These are phyloP conservation scores for Penicillium verrucosum DNA, from an alignment of 2,329 filamentous ascomycete genomes.

Conservation along the genomic window DNA sequence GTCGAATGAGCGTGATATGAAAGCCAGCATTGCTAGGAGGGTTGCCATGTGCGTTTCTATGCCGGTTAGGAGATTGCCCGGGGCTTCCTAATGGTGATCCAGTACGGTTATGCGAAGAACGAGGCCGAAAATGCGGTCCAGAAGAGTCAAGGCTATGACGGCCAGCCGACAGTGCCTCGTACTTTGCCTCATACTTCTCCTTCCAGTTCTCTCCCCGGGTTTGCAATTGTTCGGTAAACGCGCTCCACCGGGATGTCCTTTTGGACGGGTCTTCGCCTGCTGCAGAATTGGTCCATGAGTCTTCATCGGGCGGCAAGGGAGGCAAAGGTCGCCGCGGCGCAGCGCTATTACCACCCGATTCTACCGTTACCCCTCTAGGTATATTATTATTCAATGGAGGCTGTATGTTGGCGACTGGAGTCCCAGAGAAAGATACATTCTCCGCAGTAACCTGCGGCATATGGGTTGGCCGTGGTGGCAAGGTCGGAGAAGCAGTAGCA, in stretches of 20 bases:
- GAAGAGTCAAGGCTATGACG: slow-evolving; percentile 33
- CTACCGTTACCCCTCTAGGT: neutral
- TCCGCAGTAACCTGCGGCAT: slow-evolving; percentile 21
- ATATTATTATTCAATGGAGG: neutral
- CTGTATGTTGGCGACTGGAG: slow-evolving; percentile 13
- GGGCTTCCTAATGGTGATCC: slow-evolving; percentile 26
- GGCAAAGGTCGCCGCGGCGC: slow-evolving; percentile 28
- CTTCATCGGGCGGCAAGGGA: slow-evolving; percentile 26
- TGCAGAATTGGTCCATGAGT: slow-evolving; percentile 9
- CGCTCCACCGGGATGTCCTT: slow-evolving; percentile 31
- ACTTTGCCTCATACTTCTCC: slow-evolving; percentile 25
- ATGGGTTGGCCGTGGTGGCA: slow-evolving; percentile 20
- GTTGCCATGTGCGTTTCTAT: slow-evolving; percentile 7
- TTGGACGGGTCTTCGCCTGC: slow-evolving; percentile 11
- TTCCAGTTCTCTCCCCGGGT: slow-evolving; percentile 21
- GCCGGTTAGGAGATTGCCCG: slow-evolving; percentile 27
- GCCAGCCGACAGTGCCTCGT: slow-evolving; percentile 22
- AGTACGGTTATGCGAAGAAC: slow-evolving; percentile 17
- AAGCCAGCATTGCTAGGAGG: slow-evolving; percentile 28
- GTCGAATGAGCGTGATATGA: slow-evolving; percentile 63
- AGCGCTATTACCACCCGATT: slow-evolving; percentile 1
- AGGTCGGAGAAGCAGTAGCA: slow-evolving; percentile 11
- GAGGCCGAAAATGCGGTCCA: slow-evolving; percentile 26
- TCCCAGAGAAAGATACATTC: slow-evolving; percentile 21
- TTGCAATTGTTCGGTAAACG: slow-evolving; percentile 26